Conservation (phyloP, 2,329 filamentous ascomycete species). For the Diaporthe destruens region DNA sequence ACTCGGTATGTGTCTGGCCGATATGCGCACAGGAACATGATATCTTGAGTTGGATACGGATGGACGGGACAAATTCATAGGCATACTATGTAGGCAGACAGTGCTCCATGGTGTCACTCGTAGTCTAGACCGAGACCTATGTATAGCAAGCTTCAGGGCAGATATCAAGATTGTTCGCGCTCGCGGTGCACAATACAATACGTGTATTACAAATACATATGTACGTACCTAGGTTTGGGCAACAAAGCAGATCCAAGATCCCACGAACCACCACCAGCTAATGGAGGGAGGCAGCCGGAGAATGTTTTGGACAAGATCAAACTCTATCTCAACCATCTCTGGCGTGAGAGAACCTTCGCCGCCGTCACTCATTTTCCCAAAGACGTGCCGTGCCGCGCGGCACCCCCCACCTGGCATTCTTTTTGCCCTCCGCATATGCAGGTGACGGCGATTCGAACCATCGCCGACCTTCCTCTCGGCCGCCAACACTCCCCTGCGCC, state of each 20-base stretch:
- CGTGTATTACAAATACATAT: not conserved
- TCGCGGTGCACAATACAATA: not conserved
- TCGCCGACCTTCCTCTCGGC: not conserved
- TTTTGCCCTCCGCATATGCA: not conserved
- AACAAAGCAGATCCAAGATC: not conserved
- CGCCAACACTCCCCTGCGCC: slow-evolving; percentile 10
- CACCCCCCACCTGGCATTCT: too few species aligned
- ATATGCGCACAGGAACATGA: not conserved
- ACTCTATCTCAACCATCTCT: not conserved
- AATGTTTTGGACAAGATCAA: not conserved
- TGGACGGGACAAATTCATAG: not conserved
- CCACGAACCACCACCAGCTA: too few species aligned
- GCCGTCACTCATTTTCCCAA: not conserved
- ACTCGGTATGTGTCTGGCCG: not conserved
- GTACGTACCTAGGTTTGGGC: not conserved
- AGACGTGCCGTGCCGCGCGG: not conserved
- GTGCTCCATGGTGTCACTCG: not conserved
- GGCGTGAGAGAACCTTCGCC: not conserved
- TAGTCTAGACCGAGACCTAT: not conserved
- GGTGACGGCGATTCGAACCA: not conserved
- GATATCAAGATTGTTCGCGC: not conserved
- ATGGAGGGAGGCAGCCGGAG: not conserved
- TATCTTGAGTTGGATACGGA: not conserved
- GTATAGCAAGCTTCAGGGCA: not conserved
- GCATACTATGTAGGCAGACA: not conserved